These are phyloP conservation scores for Fusarium penzigii DNA, from an alignment of 2,329 filamentous ascomycete genomes.

Conservation along the genomic window DNA sequence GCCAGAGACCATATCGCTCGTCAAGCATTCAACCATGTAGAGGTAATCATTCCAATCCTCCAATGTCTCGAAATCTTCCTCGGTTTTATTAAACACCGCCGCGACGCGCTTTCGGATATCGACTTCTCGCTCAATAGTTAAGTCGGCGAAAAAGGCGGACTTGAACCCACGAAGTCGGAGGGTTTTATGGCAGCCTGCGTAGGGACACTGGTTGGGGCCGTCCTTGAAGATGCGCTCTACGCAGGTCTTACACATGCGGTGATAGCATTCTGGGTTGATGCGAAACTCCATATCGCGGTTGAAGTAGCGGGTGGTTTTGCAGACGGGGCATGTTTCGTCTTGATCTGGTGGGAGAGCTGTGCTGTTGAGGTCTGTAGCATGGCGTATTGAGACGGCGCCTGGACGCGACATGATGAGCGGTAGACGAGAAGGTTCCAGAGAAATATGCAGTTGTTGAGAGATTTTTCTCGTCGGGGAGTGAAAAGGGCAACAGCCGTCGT, in stretches of 20 bases:
- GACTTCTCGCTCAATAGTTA: constrained; percentile 87
- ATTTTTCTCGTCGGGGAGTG: no score
- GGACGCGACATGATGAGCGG: constrained; percentile 30
- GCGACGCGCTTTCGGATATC: constrained; percentile 84
- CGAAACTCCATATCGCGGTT: constrained; percentile 93
- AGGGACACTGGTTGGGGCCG: constrained; percentile 88
- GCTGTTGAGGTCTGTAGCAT: constrained; percentile 20
- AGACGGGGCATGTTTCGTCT: constrained; percentile 88
- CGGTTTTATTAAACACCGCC: constrained; percentile 79
- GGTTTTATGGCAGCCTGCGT: constrained; percentile 84
- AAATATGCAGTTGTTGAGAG: no score
- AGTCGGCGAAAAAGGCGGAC: constrained; percentile 85
- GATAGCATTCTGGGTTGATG: constrained; percentile 98
- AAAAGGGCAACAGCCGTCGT: no score
- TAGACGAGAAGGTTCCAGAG: background rate
- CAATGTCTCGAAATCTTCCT: constrained; percentile 88
- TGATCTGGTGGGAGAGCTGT: constrained; percentile 25
- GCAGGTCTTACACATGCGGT: constrained; percentile 97
- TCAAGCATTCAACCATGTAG: constrained; percentile 86
- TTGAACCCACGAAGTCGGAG: constrained; percentile 84
- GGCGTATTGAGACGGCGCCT: constrained; percentile 33
- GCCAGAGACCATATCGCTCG: constrained; percentile 81
- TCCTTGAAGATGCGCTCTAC: constrained; percentile 92
- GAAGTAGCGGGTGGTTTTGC: constrained; percentile 94
- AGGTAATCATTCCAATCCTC: constrained; percentile 91